phyloP scores from a whole-genome alignment of 2,329 filamentous ascomycete genomes.

The Colletotrichum eremochloae region DNA sequence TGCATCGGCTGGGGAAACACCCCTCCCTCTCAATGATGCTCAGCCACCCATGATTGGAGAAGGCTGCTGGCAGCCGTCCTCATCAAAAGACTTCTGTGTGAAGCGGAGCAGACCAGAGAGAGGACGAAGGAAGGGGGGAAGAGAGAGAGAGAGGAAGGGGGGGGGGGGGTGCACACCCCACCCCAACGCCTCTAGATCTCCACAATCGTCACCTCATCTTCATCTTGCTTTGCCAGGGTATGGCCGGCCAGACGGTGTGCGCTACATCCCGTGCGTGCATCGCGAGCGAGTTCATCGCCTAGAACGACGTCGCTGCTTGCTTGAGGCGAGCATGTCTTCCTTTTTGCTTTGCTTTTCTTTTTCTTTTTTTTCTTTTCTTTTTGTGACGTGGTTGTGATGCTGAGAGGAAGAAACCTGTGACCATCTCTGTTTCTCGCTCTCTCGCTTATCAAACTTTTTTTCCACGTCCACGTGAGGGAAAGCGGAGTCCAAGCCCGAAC shows the following conservation, averaged over 20 bases:
- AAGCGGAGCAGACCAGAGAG: constrained; percentile 2
- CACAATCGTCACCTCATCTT: constrained; percentile 42
- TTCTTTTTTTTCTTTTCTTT: constrained; percentile 5
- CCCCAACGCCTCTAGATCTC: constrained; percentile 38
- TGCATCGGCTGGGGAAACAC: constrained; percentile 16
- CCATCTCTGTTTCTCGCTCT: background rate
- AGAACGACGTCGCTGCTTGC: constrained; percentile 21
- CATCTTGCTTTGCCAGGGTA: constrained; percentile 39
- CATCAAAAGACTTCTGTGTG: constrained; percentile 6
- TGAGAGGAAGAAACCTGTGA: background rate
- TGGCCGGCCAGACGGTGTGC: constrained; percentile 15
- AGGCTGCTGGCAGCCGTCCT: constrained; percentile 23
- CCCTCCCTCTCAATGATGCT: constrained; percentile 8
- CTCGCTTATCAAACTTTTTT: background rate
- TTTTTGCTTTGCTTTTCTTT: background rate
- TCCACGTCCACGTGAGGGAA: constrained; percentile 12
- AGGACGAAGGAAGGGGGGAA: background rate
- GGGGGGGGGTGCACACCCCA: constrained; percentile 23
- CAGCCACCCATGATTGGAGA: constrained; percentile 33
- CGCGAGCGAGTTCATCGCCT: constrained; percentile 25
- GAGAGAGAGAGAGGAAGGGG: background rate
- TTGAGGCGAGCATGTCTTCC: background rate
- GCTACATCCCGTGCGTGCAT: constrained; percentile 23
- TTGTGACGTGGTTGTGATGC: constrained; percentile 29
- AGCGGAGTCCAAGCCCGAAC: background rate